Conservation (phyloP, 2,329 filamentous ascomycete genomes). For the Penicillium freii region DNA sequence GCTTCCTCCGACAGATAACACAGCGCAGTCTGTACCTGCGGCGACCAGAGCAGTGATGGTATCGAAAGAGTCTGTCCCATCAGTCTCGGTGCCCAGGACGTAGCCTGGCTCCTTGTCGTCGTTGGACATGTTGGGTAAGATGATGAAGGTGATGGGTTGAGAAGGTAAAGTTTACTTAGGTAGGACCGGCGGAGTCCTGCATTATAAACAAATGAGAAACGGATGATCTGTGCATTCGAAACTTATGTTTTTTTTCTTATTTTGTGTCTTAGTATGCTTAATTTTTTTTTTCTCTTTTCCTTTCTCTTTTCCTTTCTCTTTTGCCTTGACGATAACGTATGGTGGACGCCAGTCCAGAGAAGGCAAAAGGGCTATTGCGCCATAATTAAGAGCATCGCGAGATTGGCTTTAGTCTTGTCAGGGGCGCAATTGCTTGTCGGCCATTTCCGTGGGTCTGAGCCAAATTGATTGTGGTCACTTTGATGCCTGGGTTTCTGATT, state of each 20-base stretch:
- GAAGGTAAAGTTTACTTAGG: not conserved
- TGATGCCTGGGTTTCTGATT: not conserved
- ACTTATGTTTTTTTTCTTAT: not conserved
- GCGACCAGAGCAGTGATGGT: slow-evolving; percentile 22
- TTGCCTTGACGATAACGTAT: not conserved
- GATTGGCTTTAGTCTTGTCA: not conserved
- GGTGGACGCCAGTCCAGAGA: not conserved
- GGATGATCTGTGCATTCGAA: not conserved
- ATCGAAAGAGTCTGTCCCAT: slow-evolving; percentile 15
- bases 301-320: not conserved
- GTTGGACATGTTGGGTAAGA: slow-evolving; percentile 5
- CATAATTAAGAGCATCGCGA: slow-evolving; percentile 22
- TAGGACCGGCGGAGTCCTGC: not conserved
- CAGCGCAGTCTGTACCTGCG: slow-evolving; percentile 12
- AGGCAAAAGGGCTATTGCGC: slow-evolving; percentile 10
- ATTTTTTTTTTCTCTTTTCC: not conserved
- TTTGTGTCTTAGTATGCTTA: no score
- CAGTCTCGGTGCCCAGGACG: slow-evolving; percentile 8
- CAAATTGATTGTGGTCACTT: not conserved
- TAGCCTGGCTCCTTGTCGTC: slow-evolving; percentile 16
- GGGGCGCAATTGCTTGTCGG: not conserved
- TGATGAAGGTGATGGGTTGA: not conserved
- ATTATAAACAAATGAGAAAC: not conserved
- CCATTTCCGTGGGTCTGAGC: not conserved
- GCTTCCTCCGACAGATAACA: not conserved